Evolutionary conservation across 139 green algal genomes (phyloP).

Genomic region (Chlorella sp.): DNA sequence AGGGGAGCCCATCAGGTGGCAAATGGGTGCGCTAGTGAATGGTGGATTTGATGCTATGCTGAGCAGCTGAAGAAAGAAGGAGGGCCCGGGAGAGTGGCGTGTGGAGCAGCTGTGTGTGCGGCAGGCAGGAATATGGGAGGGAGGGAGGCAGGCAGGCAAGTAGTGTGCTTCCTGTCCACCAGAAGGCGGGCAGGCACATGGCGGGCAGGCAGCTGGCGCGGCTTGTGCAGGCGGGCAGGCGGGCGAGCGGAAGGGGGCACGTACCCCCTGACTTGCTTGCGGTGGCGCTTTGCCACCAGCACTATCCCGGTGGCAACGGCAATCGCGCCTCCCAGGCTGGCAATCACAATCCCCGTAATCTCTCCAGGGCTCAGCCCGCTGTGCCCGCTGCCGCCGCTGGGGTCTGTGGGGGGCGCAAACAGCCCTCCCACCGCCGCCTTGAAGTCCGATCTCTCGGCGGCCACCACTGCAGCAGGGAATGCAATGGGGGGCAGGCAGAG

Average conservation of each 20-base stretch:
- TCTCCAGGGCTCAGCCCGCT: constrained; percentile 19
- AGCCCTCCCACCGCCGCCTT: no score
- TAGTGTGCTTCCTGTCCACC: background rate
- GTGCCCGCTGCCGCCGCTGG: background rate
- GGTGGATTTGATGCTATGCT: no score
- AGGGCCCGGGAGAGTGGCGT: no score
- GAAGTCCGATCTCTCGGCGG: no score
- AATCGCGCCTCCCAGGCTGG: background rate
- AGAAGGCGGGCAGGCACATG: background rate
- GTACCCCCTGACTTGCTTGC: background rate
- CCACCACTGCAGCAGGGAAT: no score
- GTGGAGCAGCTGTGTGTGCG: background rate
- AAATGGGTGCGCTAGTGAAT: no score
- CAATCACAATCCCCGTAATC: constrained; percentile 42
- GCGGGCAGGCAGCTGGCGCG: background rate
- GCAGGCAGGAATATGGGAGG: background rate
- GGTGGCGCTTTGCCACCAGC: background rate
- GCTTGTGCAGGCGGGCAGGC: background rate
- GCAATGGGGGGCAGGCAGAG: no score
- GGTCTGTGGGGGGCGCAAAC: no score
- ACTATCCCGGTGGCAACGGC: background rate
- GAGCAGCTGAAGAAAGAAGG: no score
- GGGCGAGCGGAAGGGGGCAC: background rate
- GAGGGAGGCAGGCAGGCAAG: background rate
- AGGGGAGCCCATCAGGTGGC: background rate